Base-by-base conservation (phyloP, 2,329 filamentous ascomycete genomes). In the Aureobasidium sp. region DNA sequence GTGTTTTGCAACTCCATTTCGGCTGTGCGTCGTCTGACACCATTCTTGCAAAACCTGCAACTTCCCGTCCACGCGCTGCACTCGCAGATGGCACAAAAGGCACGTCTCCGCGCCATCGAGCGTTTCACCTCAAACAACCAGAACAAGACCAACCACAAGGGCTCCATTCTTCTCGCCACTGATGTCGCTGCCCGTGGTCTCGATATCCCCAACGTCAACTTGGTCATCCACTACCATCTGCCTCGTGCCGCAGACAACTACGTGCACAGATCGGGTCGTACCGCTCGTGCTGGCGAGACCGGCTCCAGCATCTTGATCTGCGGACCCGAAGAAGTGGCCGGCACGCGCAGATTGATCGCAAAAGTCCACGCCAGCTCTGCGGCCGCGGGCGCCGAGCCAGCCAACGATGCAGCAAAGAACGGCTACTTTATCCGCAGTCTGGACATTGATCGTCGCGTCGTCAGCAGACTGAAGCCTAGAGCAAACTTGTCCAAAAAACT, bases 1-100 rank as follows among this genome's bases (percentile, higher is more conserved):
- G 86, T 99, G 52, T 99, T 99, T 74, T 91, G 92, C 31, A 99
- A 99, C 77, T 96, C 92, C 48, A 97, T 99, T 73, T 90, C 89
- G 58, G 89, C 93, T 2, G 93, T 96, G 57, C 88, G 91, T 48
- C 90, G 94, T 41, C 80, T 99, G 14, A 86, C 88, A 0, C 90
- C 93, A 0, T 84, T 97, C 70, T 82, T 99, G 1, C 86, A 93
- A 68, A 90, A 90, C 67, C 84, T 99, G 56, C 84, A 87, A 65
- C 80, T 97, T 9, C 86, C 87, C 2, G 88, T 87, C 0, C 79
- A 90, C 12, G 86, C 89, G 0, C 79, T 99, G 0, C 94, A 99
- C 75, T 97, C 91, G 0, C 89, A 91, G 66, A 97, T 99, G 94
- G 82, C 87, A 0, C 94, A 99, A 75, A 97, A 97, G 74, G 92